phyloP scores from a whole-genome alignment of 2,329 filamentous ascomycete species.

The Cladophialophora bantiana region DNA sequence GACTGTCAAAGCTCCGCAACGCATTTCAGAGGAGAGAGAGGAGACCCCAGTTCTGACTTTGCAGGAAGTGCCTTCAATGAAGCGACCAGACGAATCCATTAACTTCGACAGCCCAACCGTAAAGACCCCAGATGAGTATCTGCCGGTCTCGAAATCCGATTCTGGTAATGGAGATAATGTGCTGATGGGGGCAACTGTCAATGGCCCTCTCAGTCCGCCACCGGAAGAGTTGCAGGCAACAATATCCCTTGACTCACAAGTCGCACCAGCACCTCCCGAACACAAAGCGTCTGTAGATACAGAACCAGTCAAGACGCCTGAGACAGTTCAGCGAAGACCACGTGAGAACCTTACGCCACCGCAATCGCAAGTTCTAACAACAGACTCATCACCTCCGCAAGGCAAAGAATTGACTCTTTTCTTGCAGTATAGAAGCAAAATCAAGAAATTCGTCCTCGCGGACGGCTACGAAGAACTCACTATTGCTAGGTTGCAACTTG shows the following conservation, averaged over 20 bases:
- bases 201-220: constrained; percentile 59
- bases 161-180: constrained; percentile 49
- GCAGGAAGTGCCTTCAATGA: constrained; percentile 44
- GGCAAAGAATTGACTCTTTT: constrained; percentile 93
- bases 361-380: constrained; percentile 62
- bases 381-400: constrained; percentile 73
- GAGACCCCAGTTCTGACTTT: constrained; percentile 43
- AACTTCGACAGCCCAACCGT: constrained; percentile 54
- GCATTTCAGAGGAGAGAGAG: constrained; percentile 65
- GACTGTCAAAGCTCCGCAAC: constrained; percentile 49
- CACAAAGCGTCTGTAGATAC: constrained; percentile 35
- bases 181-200: constrained; percentile 63
- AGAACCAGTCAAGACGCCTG: constrained; percentile 26
- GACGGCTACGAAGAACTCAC: constrained; percentile 79
- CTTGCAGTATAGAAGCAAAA: constrained; percentile 41
- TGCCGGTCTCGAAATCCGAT: constrained; percentile 47
- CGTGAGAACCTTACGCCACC: constrained; percentile 42
- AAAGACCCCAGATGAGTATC: constrained; percentile 73
- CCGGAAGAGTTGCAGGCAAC: constrained; percentile 47
- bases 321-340: constrained; percentile 29
- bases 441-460: constrained; percentile 41
- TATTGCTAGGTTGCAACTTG: constrained; percentile 85
- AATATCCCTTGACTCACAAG: constrained; percentile 48
- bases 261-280: constrained; percentile 27
- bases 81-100: constrained; percentile 46